Evolutionary conservation across 2,329 filamentous ascomycete species (phyloP).

Genomic region (Orbilia oligospora): DNA sequence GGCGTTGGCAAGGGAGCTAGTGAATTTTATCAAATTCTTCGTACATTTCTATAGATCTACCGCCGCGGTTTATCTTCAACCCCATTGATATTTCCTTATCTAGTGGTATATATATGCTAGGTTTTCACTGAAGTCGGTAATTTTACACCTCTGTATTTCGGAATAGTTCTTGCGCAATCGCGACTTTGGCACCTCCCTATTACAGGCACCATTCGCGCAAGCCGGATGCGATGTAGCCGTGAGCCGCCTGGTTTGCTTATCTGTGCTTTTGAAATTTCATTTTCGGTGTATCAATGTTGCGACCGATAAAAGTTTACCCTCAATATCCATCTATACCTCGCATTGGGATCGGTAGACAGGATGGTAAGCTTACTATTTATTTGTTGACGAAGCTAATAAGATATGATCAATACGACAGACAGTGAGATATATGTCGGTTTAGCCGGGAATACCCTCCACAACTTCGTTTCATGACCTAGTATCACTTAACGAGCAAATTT

Average conservation of each 20-base stretch:
- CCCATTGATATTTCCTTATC: neutral
- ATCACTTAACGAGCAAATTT: neutral
- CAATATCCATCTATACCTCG: neutral
- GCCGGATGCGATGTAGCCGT: neutral
- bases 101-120: neutral
- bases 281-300: neutral
- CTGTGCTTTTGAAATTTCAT: neutral
- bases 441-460: neutral
- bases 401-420: neutral
- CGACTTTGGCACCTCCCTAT: conserved; percentile 11
- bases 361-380: conserved; percentile 16
- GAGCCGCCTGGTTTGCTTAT: too few species aligned
- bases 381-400: neutral
- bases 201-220: neutral
- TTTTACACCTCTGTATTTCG: neutral
- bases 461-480: neutral
- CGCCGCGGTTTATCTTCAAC: neutral
- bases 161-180: neutral
- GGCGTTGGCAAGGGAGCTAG: neutral
- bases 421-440: neutral
- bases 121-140: neutral
- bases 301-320: neutral
- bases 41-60: neutral
- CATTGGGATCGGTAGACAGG: neutral
- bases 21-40: neutral